Conservation (phyloP, 2,329 filamentous ascomycete genomes). For the Rasamsonia emersonii region DNA sequence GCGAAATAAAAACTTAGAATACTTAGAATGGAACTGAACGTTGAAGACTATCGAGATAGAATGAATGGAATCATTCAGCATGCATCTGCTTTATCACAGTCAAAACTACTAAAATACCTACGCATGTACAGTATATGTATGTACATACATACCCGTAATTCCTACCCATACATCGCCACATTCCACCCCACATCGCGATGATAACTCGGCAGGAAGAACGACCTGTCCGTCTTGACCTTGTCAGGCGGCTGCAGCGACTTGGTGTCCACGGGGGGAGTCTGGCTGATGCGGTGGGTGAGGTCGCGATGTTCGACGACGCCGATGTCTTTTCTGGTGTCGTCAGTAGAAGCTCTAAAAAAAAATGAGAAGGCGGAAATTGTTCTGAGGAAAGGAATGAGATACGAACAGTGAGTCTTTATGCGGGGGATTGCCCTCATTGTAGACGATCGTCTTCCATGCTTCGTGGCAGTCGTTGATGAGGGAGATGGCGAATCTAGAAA, state of each 20-base stretch:
- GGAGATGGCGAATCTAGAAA: conserved; percentile 5
- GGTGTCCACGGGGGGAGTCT: background rate
- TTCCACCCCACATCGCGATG: background rate
- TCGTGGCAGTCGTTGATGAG: conserved; percentile 5
- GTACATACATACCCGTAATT: too few species aligned
- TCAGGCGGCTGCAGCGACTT: too few species aligned
- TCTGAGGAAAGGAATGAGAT: conserved; percentile 1
- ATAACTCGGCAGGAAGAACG: conserved; percentile 2
- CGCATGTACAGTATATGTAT: too few species aligned
- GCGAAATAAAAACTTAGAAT: too few species aligned
- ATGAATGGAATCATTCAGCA: too few species aligned
- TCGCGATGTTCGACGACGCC: conserved; percentile 1
- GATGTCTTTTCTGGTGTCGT: background rate
- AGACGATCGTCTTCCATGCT: conserved; percentile 6
- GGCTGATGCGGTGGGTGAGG: background rate
- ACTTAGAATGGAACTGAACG: too few species aligned
- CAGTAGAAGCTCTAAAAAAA: background rate
- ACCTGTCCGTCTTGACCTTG: conserved; percentile 6
- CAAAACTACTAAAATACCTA: too few species aligned
- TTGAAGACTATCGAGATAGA: too few species aligned
- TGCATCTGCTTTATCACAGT: too few species aligned
- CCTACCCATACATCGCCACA: background rate
- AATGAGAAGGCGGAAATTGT: background rate
- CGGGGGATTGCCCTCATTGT: background rate
- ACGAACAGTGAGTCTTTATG: conserved; percentile 3